These are phyloP conservation scores for Solanum chilense DNA, from an alignment of 257 asterid species.

Conservation along the genomic window DNA sequence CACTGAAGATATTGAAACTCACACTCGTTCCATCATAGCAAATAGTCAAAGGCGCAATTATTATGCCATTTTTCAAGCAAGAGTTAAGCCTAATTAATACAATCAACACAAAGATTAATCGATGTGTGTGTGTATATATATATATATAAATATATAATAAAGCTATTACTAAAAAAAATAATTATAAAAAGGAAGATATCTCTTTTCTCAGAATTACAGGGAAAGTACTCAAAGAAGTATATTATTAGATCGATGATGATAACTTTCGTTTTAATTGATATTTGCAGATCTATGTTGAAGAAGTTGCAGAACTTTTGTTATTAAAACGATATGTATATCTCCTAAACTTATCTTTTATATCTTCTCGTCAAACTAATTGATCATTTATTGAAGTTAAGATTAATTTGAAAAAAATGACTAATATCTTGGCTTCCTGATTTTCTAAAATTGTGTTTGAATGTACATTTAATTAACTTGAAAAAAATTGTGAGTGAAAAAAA, in stretches of 20 bases:
- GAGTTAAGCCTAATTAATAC: background rate
- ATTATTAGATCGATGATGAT: too few species aligned
- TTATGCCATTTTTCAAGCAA: background rate
- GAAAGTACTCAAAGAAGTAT: too few species aligned
- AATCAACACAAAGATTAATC: background rate
- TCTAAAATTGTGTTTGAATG: background rate
- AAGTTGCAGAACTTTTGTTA: background rate
- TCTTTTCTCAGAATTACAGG: too few species aligned
- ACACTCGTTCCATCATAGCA: background rate
- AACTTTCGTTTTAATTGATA: too few species aligned
- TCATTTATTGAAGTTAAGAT: background rate
- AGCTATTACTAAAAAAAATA: too few species aligned
- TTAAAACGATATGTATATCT: background rate
- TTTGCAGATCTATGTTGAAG: too few species aligned
- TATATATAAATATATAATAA: too few species aligned
- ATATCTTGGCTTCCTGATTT: background rate
- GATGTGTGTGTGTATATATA: too few species aligned
- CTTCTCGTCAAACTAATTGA: background rate
- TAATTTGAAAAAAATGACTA: background rate
- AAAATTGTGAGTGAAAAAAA: background rate
- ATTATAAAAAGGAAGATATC: too few species aligned
- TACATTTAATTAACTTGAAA: background rate
- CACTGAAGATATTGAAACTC: background rate
- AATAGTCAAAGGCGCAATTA: background rate
- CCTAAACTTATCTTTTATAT: background rate